Evolutionary conservation across 495 filamentous ascomycete species (phyloP).

Genomic region (Clavariopsis aquatica): DNA sequence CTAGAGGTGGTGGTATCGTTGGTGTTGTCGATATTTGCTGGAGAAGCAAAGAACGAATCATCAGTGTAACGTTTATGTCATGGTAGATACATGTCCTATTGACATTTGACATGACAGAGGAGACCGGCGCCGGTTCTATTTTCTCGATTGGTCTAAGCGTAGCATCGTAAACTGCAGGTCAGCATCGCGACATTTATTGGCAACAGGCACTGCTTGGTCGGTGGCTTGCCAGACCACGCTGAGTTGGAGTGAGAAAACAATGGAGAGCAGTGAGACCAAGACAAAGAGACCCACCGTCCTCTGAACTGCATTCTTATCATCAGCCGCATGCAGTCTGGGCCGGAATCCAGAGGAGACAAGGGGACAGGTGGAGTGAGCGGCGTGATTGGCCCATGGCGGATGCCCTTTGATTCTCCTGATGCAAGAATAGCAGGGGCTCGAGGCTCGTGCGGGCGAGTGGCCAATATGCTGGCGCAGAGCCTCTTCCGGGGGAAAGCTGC

Average conservation of each 20-base stretch:
- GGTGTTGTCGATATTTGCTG: neutral
- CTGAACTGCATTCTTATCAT: constrained; percentile 2
- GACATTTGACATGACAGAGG: neutral
- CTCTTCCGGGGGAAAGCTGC: neutral
- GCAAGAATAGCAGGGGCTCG: constrained; percentile 33
- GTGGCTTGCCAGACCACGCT: constrained; percentile 1
- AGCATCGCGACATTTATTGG: constrained; percentile 12
- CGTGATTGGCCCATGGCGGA: neutral
- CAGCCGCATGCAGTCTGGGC: constrained; percentile 8
- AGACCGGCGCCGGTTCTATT: neutral
- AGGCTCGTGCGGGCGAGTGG: constrained; percentile 5
- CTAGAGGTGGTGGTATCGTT: no score
- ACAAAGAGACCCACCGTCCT: neutral
- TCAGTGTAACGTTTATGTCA: neutral
- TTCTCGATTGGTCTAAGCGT: constrained; percentile 1
- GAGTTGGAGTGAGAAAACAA: neutral
- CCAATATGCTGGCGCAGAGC: neutral
- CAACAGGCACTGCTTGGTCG: neutral
- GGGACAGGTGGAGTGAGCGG: neutral
- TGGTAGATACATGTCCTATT: neutral
- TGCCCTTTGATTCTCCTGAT: neutral
- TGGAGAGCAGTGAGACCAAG: neutral
- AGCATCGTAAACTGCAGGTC: constrained; percentile 3
- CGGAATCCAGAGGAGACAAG: neutral
- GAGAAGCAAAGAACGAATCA: neutral